Percentiles rank a stretch among this genome's conserved stretches.
Evolutionary conservation across 2,329 filamentous ascomycete genomes (phyloP).

Genomic region (Kalmusia sp.): DNA sequence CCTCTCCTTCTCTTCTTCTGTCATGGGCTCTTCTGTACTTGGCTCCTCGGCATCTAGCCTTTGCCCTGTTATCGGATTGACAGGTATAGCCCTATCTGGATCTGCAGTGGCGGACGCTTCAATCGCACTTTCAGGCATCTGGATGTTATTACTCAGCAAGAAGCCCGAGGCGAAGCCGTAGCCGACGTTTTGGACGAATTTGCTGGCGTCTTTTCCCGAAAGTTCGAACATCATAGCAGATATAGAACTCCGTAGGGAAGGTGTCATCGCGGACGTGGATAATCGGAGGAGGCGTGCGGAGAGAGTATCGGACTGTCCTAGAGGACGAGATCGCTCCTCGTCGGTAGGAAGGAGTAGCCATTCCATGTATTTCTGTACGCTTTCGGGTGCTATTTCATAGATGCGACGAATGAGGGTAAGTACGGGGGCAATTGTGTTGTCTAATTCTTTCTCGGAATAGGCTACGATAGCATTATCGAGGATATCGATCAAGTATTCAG

Average conservation of each 20-base stretch:
- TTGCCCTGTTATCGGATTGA: slow-evolving; percentile 91
- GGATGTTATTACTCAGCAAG: slow-evolving; percentile 82
- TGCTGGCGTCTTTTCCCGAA: slow-evolving; percentile 78
- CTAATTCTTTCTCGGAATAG: slow-evolving; percentile 74
- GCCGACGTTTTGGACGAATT: slow-evolving; percentile 88
- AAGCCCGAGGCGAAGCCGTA: slow-evolving; percentile 95
- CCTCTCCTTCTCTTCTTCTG: slow-evolving; percentile 85
- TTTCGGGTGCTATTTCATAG: slow-evolving; percentile 71
- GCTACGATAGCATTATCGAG: slow-evolving; percentile 69
- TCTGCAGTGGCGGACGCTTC: slow-evolving; percentile 57
- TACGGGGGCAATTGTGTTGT: slow-evolving; percentile 73
- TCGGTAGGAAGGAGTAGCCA: slow-evolving; percentile 75
- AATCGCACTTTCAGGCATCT: slow-evolving; percentile 72
- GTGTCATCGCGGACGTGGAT: slow-evolving; percentile 74
- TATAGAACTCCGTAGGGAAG: slow-evolving; percentile 76
- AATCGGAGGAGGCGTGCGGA: slow-evolving; percentile 79
- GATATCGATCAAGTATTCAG: slow-evolving; percentile 72
- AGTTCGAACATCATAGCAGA: slow-evolving; percentile 85
- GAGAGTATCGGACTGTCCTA: slow-evolving; percentile 77
- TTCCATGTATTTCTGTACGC: slow-evolving; percentile 69
- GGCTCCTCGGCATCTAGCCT: slow-evolving; percentile 71
- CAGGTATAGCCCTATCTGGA: slow-evolving; percentile 42
- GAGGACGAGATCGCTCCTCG: slow-evolving; percentile 75
- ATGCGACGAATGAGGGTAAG: slow-evolving; percentile 76
- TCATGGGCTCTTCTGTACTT: slow-evolving; percentile 75